Base-by-base conservation (phyloP, 768 basidiomycete genomes). In the Mrakia hoshinonis region DNA sequence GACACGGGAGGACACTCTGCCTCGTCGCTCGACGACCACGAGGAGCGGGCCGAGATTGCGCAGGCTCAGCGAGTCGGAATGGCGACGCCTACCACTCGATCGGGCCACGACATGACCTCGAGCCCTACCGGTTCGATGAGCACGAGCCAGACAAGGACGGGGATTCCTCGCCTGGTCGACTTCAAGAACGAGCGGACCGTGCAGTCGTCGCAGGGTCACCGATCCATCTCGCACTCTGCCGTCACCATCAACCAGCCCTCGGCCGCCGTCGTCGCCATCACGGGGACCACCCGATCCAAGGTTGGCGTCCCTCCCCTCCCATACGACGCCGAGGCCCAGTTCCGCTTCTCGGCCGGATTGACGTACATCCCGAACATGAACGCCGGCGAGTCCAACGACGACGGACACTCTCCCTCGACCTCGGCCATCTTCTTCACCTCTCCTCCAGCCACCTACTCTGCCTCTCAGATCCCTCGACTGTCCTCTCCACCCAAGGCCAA, bases 351-450 rank as follows among this genome's bases (percentile, higher is more conserved):
- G 34, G 46, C 54, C 22, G 31, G 49, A 22, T 36, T 55, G 29
- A 67, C 67, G n/a, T 67, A 67, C 34, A 54, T 67, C 31, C 51
- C 67, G 2, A 55, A 46, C n/a, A 54, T 67, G 49, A 39, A 52
- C n/a, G 67, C 48, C 51, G 67, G 13, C 3, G 39, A 64, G 12
- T 10, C 34, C 22, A 31, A 31, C 26, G 55, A 26, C 26, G 31
- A 26, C 22, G 62, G 29, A 22, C 38, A 34, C 24, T 46, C 62
- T 7, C 38, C 62, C 29, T 63, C 39, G 3, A 63, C 62, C 39
- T 63, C 39, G 15, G 62, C 62, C 62, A 47, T 63, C 62, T 63
- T 63, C 62, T 63, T 63, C 62, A 63, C 62, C 24, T 63, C 39
- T 38, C 62, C 62, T 47, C 62, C 47, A 49, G 18, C 51, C 24